Conservation (phyloP, 225 moss, liverwort and hornwort species). For the Marchantia paleacea region DNA sequence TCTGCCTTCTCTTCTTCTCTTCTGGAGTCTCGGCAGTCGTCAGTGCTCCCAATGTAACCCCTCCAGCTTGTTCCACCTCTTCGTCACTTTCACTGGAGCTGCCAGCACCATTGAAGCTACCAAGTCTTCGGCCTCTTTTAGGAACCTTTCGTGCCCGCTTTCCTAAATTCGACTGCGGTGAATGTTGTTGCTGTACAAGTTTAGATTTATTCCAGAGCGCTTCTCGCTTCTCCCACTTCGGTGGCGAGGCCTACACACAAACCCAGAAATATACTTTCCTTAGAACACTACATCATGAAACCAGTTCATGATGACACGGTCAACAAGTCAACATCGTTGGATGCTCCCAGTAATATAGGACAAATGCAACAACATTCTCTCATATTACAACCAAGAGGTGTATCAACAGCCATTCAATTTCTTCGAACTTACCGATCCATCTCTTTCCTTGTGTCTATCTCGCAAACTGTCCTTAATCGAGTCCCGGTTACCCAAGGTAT, state of each 20-base stretch:
- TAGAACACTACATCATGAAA: too few species aligned
- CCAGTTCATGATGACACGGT: too few species aligned
- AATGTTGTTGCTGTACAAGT: slow-evolving; percentile 37
- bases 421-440: slow-evolving; percentile 32
- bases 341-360: background rate
- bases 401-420: background rate
- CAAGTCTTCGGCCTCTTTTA: slow-evolving; percentile 59
- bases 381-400: background rate
- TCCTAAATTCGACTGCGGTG: slow-evolving; percentile 38
- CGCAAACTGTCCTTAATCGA: slow-evolving; percentile 37
- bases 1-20: slow-evolving; percentile 90
- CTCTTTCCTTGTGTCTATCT: slow-evolving; percentile 53
- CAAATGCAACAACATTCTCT: background rate
- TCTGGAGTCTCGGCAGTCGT: slow-evolving; percentile 73
- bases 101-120: slow-evolving; percentile 35
- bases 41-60: slow-evolving; percentile 56
- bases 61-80: slow-evolving; percentile 53
- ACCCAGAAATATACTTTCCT: background rate
- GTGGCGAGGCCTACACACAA: slow-evolving; percentile 42
- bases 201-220: slow-evolving; percentile 60
- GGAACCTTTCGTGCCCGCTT: slow-evolving; percentile 46
- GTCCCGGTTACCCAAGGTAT: slow-evolving; percentile 29
- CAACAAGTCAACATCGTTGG: background rate
- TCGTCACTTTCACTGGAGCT: slow-evolving; percentile 70
- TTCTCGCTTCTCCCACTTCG: slow-evolving; percentile 73